A percentile compares a stretch with the other conserved stretches of the same genome.
These are phyloP conservation scores for Tillandsia leiboldiana DNA, from an alignment of 176 grass and related monocot species.

Conservation along the genomic window DNA sequence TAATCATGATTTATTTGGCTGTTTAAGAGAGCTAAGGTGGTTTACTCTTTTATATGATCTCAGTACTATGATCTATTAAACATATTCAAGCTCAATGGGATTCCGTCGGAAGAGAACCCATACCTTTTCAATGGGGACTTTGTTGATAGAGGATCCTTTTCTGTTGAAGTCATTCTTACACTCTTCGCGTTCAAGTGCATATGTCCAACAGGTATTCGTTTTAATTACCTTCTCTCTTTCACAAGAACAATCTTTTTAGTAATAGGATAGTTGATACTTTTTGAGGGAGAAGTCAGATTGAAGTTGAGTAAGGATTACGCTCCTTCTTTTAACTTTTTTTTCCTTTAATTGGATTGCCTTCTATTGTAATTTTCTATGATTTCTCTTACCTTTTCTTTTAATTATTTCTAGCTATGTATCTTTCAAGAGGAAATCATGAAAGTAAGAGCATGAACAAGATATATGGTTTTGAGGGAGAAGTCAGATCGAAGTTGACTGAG, in stretches of 20 bases:
- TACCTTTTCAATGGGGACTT: slow-evolving; percentile 99
- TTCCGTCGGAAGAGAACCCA: slow-evolving; percentile 93
- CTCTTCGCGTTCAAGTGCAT: slow-evolving; percentile 94
- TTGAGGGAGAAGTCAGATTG: neutral
- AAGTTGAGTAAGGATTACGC: neutral
- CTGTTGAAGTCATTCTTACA: slow-evolving; percentile 87
- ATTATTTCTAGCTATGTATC: slow-evolving; percentile 60
- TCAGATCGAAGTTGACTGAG: slow-evolving; percentile 72
- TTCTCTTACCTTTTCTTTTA: slow-evolving; percentile 16
- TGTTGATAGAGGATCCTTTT: slow-evolving; percentile 95
- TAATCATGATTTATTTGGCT: neutral
- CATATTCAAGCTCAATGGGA: slow-evolving; percentile 89
- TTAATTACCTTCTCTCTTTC: neutral
- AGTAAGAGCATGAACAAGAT: slow-evolving; percentile 99
- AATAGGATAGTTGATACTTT: too few species aligned
- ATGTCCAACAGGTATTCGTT: slow-evolving; percentile 55
- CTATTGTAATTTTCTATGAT: slow-evolving; percentile 7
- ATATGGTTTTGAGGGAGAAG: slow-evolving; percentile 95
- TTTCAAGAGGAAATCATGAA: slow-evolving; percentile 92
- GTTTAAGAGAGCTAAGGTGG: neutral
- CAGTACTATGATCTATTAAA: slow-evolving; percentile 91
- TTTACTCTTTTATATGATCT: slow-evolving; percentile 6
- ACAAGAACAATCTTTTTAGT: too few species aligned
- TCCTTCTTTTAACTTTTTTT: too few species aligned
- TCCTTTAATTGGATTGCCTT: neutral